Evolutionary conservation across 352 stramenopile genomes (phyloP).

Genomic region (Pythium plurisporium): DNA sequence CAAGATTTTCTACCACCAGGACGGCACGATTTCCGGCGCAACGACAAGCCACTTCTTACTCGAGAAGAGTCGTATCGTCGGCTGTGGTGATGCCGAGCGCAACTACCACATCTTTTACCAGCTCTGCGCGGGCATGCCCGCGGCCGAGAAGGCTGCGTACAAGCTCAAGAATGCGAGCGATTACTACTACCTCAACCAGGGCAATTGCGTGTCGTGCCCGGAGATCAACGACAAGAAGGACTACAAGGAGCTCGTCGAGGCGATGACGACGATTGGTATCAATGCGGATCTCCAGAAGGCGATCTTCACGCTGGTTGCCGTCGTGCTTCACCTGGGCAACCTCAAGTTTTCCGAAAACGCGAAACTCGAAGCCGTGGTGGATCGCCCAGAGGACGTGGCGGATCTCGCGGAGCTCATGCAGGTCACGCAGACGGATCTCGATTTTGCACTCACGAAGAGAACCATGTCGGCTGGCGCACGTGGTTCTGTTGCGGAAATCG

Average conservation of each 20-base stretch:
- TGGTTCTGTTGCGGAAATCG: constrained; percentile 83
- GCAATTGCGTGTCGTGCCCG: constrained; percentile 88
- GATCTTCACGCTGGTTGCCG: constrained; percentile 95
- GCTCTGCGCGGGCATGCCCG: constrained; percentile 81
- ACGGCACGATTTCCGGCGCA: constrained; percentile 89
- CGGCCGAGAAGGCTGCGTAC: constrained; percentile 63
- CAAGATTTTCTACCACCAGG: constrained; percentile 91
- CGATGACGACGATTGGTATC: constrained; percentile 92
- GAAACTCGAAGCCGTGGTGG: constrained; percentile 75
- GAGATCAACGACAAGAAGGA: constrained; percentile 95
- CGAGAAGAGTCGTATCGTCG: constrained; percentile 96
- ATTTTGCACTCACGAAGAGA: constrained; percentile 87
- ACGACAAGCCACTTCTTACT: constrained; percentile 97
- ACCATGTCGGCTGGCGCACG: constrained; percentile 85
- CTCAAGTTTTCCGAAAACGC: constrained; percentile 89
- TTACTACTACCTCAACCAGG: constrained; percentile 93
- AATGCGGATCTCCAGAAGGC: constrained; percentile 85
- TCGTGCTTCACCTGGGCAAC: constrained; percentile 97
- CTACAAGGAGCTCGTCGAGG: constrained; percentile 90
- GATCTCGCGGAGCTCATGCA: constrained; percentile 83
- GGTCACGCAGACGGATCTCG: constrained; percentile 74
- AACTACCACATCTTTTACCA: constrained; percentile 99
- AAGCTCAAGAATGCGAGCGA: constrained; percentile 86
- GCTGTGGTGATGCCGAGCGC: constrained; percentile 90
- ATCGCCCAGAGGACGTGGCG: constrained; percentile 56